Conservation (phyloP, 2,329 filamentous ascomycete species). For the Pyricularia pennisetigena region DNA sequence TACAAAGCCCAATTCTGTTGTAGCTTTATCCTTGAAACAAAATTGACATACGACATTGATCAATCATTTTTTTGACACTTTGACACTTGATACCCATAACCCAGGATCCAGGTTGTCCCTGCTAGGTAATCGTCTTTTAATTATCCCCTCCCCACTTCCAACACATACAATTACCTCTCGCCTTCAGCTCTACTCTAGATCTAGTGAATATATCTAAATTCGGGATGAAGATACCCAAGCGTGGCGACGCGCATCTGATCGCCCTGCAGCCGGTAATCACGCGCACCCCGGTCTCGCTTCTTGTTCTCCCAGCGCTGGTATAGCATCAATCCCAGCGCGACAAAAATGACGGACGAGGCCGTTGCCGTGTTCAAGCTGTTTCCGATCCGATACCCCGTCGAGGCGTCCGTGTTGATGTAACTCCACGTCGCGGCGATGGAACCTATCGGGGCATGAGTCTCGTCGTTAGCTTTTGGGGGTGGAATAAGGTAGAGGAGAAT, state of each 20-base stretch:
- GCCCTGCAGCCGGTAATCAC: constrained; percentile 14
- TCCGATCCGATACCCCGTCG: constrained; percentile 16
- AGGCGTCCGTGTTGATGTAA: constrained; percentile 18
- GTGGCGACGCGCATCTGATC: constrained; percentile 11
- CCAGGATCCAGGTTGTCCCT: no score
- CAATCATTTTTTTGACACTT: no score
- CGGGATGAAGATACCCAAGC: constrained; percentile 15
- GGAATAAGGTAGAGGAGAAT: neutral
- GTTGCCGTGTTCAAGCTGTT: constrained; percentile 16
- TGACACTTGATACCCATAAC: no score
- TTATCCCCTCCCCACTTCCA: neutral
- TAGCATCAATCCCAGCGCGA: constrained; percentile 11
- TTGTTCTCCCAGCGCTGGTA: constrained; percentile 17
- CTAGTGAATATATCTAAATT: constrained; percentile 14
- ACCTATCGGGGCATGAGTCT: constrained; percentile 7
- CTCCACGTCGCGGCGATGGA: constrained; percentile 19
- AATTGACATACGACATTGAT: no score
- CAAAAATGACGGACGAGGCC: constrained; percentile 14
- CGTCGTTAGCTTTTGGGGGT: no score
- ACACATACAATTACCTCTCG: neutral
- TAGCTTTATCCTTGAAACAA: no score
- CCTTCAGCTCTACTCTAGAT: no score
- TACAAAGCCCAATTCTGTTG: no score
- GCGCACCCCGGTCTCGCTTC: constrained; percentile 14
- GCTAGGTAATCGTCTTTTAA: no score